Conservation (phyloP, 441 rosid species). For the Lepidium campestre region DNA sequence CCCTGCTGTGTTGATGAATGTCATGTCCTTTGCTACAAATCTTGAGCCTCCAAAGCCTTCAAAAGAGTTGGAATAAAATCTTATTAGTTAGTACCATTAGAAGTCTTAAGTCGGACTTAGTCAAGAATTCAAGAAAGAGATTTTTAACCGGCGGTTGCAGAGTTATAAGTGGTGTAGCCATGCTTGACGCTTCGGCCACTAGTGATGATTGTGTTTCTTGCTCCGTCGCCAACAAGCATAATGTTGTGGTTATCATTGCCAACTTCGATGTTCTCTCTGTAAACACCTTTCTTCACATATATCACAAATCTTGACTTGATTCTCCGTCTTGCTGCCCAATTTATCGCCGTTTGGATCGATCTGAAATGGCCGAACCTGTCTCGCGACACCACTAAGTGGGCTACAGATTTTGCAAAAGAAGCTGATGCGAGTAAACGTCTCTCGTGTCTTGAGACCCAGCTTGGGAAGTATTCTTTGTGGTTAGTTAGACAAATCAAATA, state of each 20-base stretch:
- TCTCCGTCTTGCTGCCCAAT: constrained; percentile 50
- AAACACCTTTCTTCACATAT: constrained; percentile 61
- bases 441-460: constrained; percentile 56
- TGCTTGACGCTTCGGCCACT: constrained; percentile 65
- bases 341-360: constrained; percentile 60
- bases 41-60: constrained; percentile 32
- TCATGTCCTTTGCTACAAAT: constrained; percentile 76
- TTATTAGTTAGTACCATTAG: neutral
- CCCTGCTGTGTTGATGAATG: constrained; percentile 78
- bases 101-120: neutral
- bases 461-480: constrained; percentile 52
- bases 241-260: constrained; percentile 48
- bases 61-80: neutral
- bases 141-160: constrained; percentile 74
- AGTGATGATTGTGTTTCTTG: constrained; percentile 56
- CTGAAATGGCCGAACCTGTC: constrained; percentile 59
- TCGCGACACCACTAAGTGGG: constrained; percentile 69
- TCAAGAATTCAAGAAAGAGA: neutral
- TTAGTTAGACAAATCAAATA: constrained; percentile 9
- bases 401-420: constrained; percentile 9
- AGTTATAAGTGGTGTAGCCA: constrained; percentile 73
- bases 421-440: constrained; percentile 53
- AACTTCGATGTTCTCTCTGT: constrained; percentile 60
- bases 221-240: constrained; percentile 75
- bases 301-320: constrained; percentile 65